A percentile compares a stretch with the other conserved stretches of the same genome.
These are phyloP conservation scores for Xanthoparmelia taractica DNA, from an alignment of 495 filamentous ascomycete species.

Conservation along the genomic window DNA sequence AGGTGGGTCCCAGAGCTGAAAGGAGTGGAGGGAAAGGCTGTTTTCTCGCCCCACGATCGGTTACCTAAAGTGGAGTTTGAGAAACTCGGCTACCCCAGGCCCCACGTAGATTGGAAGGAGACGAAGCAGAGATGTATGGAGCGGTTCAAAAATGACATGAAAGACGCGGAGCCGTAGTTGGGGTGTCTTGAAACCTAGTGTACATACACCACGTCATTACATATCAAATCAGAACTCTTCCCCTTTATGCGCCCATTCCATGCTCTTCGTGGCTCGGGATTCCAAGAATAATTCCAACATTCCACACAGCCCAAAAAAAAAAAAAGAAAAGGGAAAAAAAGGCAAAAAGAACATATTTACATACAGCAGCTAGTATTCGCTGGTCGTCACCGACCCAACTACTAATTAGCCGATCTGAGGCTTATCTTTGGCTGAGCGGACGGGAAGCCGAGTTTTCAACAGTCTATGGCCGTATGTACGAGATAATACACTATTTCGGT, in stretches of 20 bases:
- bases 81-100: conserved; percentile 39
- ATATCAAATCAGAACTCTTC: background rate
- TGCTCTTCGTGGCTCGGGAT: too few relatives aligned
- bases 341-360: too few relatives aligned
- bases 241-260: background rate
- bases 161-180: conserved; percentile 26
- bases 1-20: conserved; percentile 61
- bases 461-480: too few relatives aligned
- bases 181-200: background rate
- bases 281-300: too few relatives aligned
- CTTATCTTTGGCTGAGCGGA: conserved; percentile 21
- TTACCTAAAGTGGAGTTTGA: conserved; percentile 37
- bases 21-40: conserved; percentile 36
- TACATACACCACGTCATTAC: too few relatives aligned
- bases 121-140: conserved; percentile 35
- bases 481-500: too few relatives aligned
- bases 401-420: conserved; percentile 26
- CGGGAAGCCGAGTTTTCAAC: too few relatives aligned
- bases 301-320: too few relatives aligned
- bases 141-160: conserved; percentile 37
- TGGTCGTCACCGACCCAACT: conserved; percentile 29
- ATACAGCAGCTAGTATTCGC: conserved; percentile 27
- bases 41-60: conserved; percentile 35
- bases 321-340: too few relatives aligned
- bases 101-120: conserved; percentile 39